Evolutionary conservation across 805 yeast genomes (phyloP), one percentile per base, ranked within the genome.

Genomic region (Candida morakotiae): DNA sequence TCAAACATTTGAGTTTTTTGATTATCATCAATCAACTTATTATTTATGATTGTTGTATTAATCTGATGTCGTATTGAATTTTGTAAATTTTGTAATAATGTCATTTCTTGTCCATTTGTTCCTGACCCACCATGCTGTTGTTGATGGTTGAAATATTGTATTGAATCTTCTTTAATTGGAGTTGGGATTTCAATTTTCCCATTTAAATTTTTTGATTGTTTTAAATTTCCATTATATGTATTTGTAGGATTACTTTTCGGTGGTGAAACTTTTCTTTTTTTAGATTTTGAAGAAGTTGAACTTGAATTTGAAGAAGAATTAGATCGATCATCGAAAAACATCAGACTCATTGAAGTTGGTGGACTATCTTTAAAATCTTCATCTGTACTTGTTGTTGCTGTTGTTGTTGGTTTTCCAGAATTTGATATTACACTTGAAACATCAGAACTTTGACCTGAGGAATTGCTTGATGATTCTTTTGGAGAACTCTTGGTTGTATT

Each of bases 1-100:
- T 47, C 49, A 10, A 48, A 13, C 21, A 48, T 13, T 7, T 28
- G 28, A 5, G 39, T 26, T 30, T 45, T 47, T 19, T 48, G 49
- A 14, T 23, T 29, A 8, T 43, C 41, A 13, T 37, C 34, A 21
- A 41, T 28, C 1, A 20, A 2, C 33, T 44, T 49, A 10, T 47
- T 38, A 18, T 41, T 37, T 5, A 36, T 21, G 7, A 40, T 31
- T 2, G 25, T 21, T 13, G 23, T 5, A 9, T 27, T 28, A 10
- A 40, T 28, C 19, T 38, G 30, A 11, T 26, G 15, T 23, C 30
- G 22, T 10, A 34, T 18, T 5, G 26, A 16, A 6, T 22, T 25
- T 35, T 33, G 34, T 29, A 33, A 28, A 15, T 15, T 28, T 23
- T 26, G 37, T 15, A 28, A n/a, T 3, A 26, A 10, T 6, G 17